phyloP scores from a whole-genome alignment of 805 yeast genomes.

The Debaryomyces prosopidis region DNA sequence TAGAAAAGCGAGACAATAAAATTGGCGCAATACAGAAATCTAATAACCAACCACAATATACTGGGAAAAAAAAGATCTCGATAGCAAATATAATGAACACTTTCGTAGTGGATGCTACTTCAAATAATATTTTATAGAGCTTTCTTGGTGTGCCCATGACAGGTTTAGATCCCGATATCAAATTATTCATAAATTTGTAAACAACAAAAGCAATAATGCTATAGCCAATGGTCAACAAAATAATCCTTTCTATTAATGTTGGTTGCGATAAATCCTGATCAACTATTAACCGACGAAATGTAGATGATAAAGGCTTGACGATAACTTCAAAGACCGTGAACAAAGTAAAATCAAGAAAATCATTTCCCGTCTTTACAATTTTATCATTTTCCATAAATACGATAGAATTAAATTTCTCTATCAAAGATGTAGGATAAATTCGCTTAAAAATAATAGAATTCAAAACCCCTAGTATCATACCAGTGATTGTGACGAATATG shows the following conservation, averaged over 20 bases:
- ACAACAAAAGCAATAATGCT: conserved; percentile 21
- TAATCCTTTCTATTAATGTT: conserved; percentile 35
- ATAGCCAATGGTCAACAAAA: conserved; percentile 38
- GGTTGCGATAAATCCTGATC: conserved; percentile 24
- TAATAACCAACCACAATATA: conserved; percentile 77
- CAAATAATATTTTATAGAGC: conserved; percentile 53
- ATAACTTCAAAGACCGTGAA: conserved; percentile 13
- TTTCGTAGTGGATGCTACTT: conserved; percentile 62
- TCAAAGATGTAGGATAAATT: neutral
- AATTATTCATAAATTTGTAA: conserved; percentile 27
- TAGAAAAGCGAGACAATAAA: conserved; percentile 21
- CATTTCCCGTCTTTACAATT: conserved; percentile 9
- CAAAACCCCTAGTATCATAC: conserved; percentile 7
- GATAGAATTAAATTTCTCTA: neutral
- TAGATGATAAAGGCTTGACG: conserved; percentile 17
- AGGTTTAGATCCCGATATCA: conserved; percentile 40
- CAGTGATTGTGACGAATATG: conserved; percentile 14
- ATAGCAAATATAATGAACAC: conserved; percentile 73
- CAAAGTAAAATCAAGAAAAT: conserved; percentile 11
- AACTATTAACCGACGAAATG: conserved; percentile 18
- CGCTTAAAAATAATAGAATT: neutral
- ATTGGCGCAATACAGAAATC: conserved; percentile 70
- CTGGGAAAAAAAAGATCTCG: conserved; percentile 84
- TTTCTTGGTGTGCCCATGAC: conserved; percentile 51
- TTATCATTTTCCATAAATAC: neutral